A percentile compares a stretch with the other conserved stretches of the same genome.
phyloP scores from a whole-genome alignment of 768 basidiomycete species.

The Pulveroboletus sp. region DNA sequence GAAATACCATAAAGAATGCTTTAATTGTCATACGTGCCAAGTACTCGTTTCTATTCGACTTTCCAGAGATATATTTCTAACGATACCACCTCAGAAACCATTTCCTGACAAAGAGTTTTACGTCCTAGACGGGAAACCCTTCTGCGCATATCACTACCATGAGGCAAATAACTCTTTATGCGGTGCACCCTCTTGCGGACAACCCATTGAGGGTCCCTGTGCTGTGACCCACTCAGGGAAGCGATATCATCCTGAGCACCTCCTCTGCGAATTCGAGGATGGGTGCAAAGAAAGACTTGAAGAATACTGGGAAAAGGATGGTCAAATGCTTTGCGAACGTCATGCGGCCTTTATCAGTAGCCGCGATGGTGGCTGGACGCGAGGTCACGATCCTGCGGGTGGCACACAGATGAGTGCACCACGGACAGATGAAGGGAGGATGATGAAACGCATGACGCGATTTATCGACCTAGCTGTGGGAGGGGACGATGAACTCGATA shows the following conservation, averaged over 20 bases:
- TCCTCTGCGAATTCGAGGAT: conserved; percentile 70
- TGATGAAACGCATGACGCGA: conserved; percentile 73
- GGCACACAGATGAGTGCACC: conserved; percentile 10
- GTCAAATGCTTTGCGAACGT: conserved; percentile 79
- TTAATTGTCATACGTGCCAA: conserved; percentile 81
- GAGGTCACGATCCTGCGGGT: conserved; percentile 9
- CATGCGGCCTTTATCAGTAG: conserved; percentile 47
- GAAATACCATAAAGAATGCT: conserved; percentile 91
- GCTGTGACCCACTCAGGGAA: conserved; percentile 79
- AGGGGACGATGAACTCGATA: conserved; percentile 26
- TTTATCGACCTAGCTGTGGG: conserved; percentile 64
- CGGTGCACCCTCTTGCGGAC: conserved; percentile 68
- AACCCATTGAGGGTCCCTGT: conserved; percentile 92
- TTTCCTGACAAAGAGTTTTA: conserved; percentile 93
- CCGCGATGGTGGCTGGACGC: conserved; percentile 21
- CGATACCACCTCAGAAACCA: conserved; percentile 51
- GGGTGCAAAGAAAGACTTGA: conserved; percentile 53
- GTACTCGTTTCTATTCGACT: conserved; percentile 35
- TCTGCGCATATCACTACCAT: conserved; percentile 91
- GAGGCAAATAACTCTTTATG: conserved; percentile 89
- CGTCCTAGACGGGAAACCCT: conserved; percentile 84
- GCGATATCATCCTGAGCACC: conserved; percentile 85
- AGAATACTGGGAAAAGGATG: conserved; percentile 90
- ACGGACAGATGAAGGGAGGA: conserved; percentile 40
- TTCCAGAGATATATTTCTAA: conserved; percentile 1